These are phyloP conservation scores for Fusarium oxysporum DNA, from an alignment of 2,329 filamentous ascomycete species.

Conservation along the genomic window DNA sequence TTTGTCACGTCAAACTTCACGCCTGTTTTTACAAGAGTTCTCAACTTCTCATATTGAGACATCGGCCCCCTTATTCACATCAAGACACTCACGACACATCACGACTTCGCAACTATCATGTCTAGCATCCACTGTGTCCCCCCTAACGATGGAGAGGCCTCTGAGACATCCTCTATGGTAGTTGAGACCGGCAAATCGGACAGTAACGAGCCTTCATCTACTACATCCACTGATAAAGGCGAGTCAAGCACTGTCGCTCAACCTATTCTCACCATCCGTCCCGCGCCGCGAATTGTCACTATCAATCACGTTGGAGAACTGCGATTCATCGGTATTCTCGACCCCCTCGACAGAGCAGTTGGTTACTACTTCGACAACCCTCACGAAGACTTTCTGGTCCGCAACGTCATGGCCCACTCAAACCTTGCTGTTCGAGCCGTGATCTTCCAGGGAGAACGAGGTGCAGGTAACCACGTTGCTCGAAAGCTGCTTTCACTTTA, in stretches of 20 bases:
- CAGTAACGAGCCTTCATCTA: neutral
- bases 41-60: no score
- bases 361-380: neutral
- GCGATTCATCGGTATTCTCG: neutral
- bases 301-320: neutral
- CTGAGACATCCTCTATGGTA: neutral
- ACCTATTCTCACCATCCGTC: accelerated
- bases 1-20: neutral
- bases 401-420: neutral
- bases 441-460: neutral
- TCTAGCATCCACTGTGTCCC: accelerated
- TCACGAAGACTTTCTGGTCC: neutral
- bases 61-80: no score
- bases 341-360: neutral
- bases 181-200: neutral
- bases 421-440: neutral
- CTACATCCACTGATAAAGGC: neutral
- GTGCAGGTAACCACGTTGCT: neutral
- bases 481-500: neutral
- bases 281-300: accelerated
- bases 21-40: accelerated
- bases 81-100: neutral
- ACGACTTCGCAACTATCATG: neutral
- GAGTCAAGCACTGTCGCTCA: neutral
- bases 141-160: neutral